phyloP scores from a whole-genome alignment of 495 filamentous ascomycete species.

The Pyrenula aspistea region DNA sequence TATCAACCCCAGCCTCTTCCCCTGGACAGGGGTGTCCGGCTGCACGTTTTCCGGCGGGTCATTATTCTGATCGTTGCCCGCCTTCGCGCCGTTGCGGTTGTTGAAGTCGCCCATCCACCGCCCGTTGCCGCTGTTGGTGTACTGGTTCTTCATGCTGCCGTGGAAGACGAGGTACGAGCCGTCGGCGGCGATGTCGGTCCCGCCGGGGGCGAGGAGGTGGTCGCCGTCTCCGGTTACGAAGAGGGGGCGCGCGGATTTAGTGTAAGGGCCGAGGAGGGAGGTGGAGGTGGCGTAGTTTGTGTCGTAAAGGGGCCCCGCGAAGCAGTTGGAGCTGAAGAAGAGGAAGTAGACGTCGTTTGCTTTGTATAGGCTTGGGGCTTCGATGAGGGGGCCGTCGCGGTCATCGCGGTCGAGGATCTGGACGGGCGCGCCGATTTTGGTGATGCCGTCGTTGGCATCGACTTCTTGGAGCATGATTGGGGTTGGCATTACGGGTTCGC shows the following conservation, averaged over 20 bases:
- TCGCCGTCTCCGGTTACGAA: slow-evolving; percentile 27
- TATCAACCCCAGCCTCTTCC: not conserved
- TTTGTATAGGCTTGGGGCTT: slow-evolving; percentile 43
- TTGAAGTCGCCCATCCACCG: not conserved
- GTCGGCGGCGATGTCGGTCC: slow-evolving; percentile 32
- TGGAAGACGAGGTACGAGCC: slow-evolving; percentile 38
- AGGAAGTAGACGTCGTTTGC: slow-evolving; percentile 38
- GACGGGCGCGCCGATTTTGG: slow-evolving; percentile 34
- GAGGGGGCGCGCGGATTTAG: slow-evolving; percentile 18
- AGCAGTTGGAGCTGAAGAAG: slow-evolving; percentile 49
- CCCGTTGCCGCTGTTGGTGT: not conserved
- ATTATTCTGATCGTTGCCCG: not conserved
- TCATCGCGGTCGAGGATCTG: slow-evolving; percentile 42
- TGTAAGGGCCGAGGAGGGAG: slow-evolving; percentile 34
- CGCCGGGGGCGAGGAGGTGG: slow-evolving; percentile 33
- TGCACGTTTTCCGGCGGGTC: not conserved
- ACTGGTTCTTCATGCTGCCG: slow-evolving; percentile 17
- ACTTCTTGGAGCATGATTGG: slow-evolving; percentile 52
- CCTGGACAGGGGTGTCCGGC: not conserved
- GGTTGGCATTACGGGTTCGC: slow-evolving; percentile 33
- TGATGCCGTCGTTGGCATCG: slow-evolving; percentile 30
- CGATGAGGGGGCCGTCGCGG: slow-evolving; percentile 46
- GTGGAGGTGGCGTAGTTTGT: slow-evolving; percentile 40
- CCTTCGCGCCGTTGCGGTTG: not conserved
- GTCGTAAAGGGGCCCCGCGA: slow-evolving; percentile 35